Evolutionary conservation across 2,329 filamentous ascomycete genomes (phyloP), one percentile per base, ranked within the genome.

Genomic region (Fusarium piperis): DNA sequence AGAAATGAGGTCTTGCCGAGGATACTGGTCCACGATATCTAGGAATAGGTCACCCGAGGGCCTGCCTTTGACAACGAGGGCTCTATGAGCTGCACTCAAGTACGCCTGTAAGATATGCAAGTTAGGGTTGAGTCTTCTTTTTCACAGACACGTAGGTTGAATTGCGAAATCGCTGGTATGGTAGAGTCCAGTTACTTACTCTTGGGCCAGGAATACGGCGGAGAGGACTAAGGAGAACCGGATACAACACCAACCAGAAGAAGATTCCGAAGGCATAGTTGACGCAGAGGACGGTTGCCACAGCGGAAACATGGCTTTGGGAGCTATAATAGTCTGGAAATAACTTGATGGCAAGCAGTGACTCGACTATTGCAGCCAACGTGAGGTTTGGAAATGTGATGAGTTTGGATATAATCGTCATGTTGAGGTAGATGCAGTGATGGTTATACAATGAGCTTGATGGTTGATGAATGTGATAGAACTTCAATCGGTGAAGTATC

Each of bases 11-110:
- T 74, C 74, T 28, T 78, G 56, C 3, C 61, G 66, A 0, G 77
- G 75, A 18, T 77, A 79, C 16, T 72, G n/a, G 2, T 74, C 59
- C 2, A 70, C 75, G 2, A 78, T 53, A 5, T 77, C 71, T 0
- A 77, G 13, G n/a, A 75, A 78, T 1, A 77, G 53, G 8, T 78
- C 73, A 1, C 77, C 77, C 0, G 73, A 66, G 1, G 77, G 71
- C 1, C 60, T 70, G 11, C 71, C 69, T 11, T 68, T 78, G 38
- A 76, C 64, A 2, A 73, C 35, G 0, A 78, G 51, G 1, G 70
- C 18, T 9, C 46, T 38, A 38, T 76, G 71, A 28, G 68, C 63
- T 3, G 61, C 61, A 38, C 74, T 78, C 3, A 78, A 8, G 15
- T 71, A 59, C 1, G 68, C 55, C 74, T 76, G 4, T 3, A 2